Evolutionary conservation across 108 stramenopile genomes (phyloP).

Genomic region (Nitzschia sp.): DNA sequence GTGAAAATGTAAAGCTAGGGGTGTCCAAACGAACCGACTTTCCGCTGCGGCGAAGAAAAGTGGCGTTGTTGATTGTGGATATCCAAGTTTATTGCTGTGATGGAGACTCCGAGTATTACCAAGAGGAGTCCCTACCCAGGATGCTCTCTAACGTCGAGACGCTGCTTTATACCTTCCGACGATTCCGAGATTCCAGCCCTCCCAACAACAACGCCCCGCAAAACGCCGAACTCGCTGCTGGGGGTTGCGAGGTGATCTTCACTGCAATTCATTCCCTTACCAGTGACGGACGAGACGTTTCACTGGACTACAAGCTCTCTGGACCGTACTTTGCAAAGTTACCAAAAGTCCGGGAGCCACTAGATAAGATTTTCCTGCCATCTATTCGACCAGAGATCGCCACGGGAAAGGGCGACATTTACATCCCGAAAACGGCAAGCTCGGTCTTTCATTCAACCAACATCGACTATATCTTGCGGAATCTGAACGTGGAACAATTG

Average conservation of each 20-base stretch:
- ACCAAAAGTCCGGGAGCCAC: slow-evolving; percentile 41
- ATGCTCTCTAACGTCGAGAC: slow-evolving; percentile 53
- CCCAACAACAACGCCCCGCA: neutral
- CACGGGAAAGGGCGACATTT: slow-evolving; percentile 56
- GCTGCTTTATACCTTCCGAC: slow-evolving; percentile 45
- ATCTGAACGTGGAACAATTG: slow-evolving; percentile 64
- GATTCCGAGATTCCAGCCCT: slow-evolving; percentile 28
- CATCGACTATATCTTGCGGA: slow-evolving; percentile 64
- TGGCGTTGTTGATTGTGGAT: slow-evolving; percentile 71
- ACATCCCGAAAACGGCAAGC: slow-evolving; percentile 67
- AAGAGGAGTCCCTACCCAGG: slow-evolving; percentile 43
- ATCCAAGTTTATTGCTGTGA: slow-evolving; percentile 62
- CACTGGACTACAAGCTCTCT: slow-evolving; percentile 74
- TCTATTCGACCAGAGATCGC: neutral
- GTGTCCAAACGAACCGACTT: slow-evolving; percentile 47
- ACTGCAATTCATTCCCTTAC: slow-evolving; percentile 67
- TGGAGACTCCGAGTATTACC: slow-evolving; percentile 36
- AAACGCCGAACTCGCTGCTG: neutral
- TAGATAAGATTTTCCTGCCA: slow-evolving; percentile 48
- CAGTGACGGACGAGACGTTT: slow-evolving; percentile 64
- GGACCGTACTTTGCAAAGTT: slow-evolving; percentile 49
- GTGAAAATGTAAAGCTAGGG: slow-evolving; percentile 13
- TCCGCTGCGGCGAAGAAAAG: slow-evolving; percentile 37
- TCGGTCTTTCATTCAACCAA: slow-evolving; percentile 78
- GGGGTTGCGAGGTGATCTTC: slow-evolving; percentile 75